Percentiles rank a stretch among this genome's conserved stretches.
Evolutionary conservation across 2,329 filamentous ascomycete genomes (phyloP).

Genomic region (Colletotrichum sp.): DNA sequence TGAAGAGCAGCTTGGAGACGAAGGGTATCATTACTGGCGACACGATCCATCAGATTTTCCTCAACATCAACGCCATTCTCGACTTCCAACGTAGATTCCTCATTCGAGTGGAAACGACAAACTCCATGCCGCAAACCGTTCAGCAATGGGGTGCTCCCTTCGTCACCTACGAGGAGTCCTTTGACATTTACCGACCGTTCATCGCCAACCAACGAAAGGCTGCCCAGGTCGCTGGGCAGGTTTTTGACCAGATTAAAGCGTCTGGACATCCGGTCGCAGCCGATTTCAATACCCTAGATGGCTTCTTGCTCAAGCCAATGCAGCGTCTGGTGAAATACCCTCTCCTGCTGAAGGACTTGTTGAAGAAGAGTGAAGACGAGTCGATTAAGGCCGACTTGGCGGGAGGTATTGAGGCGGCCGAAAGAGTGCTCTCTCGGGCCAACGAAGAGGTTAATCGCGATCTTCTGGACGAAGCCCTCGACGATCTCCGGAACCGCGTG

Average conservation of each 20-base stretch:
- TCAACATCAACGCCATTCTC: conserved; percentile 93
- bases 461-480: conserved; percentile 80
- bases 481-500: conserved; percentile 81
- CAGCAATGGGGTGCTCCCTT: conserved; percentile 98
- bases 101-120: conserved; percentile 94
- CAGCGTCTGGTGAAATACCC: conserved; percentile 96
- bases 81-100: conserved; percentile 96
- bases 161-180: conserved; percentile 81
- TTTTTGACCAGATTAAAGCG: conserved; percentile 84
- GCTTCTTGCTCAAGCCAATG: conserved; percentile 95
- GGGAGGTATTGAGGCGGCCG: conserved; percentile 80
- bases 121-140: conserved; percentile 74
- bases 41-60: conserved; percentile 90
- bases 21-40: conserved; percentile 89
- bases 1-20: conserved; percentile 90
- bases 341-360: conserved; percentile 85
- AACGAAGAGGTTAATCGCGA: conserved; percentile 93
- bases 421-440: conserved; percentile 80
- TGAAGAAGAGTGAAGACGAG: conserved; percentile 82
- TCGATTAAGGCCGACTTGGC: conserved; percentile 74
- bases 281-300: conserved; percentile 86
- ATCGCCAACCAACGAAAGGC: conserved; percentile 96
- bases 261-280: conserved; percentile 82
- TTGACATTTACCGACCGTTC: conserved; percentile 94
- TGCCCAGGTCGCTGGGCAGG: conserved; percentile 79